These are phyloP conservation scores for Adansonia madagascariensis DNA, from an alignment of 441 rosid genomes.

Conservation along the genomic window DNA sequence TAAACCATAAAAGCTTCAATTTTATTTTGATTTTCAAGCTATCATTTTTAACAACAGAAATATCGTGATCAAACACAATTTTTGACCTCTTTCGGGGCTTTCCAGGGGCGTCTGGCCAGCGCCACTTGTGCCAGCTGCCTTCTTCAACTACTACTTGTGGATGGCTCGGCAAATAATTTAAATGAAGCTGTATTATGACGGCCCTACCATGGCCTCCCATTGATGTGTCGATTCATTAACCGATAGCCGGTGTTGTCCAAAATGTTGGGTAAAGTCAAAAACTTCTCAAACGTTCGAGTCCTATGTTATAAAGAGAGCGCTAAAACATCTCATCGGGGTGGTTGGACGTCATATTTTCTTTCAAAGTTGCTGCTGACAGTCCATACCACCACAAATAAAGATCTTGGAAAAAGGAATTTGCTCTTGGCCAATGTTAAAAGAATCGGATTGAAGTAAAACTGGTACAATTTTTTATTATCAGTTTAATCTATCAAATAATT, in stretches of 20 bases:
- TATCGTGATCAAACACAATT: no score
- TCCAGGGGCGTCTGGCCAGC: not conserved
- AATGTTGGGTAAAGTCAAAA: not conserved
- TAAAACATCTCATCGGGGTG: not conserved
- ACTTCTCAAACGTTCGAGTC: not conserved
- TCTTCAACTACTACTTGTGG: slow-evolving; percentile 11
- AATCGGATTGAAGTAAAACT: not conserved
- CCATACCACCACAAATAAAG: not conserved
- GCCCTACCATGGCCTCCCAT: not conserved
- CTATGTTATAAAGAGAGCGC: slow-evolving; percentile 18
- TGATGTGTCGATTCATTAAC: not conserved
- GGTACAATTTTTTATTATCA: no score
- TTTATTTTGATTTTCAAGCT: no score
- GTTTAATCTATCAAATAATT: no score
- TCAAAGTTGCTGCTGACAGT: not conserved
- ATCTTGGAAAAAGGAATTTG: not conserved
- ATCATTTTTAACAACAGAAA: no score
- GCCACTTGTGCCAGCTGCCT: not conserved
- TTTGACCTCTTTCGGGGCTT: no score
- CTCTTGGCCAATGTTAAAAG: not conserved
- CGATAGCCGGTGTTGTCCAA: not conserved
- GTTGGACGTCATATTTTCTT: not conserved
- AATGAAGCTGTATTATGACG: not conserved
- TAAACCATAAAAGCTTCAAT: no score
- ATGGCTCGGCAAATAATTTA: not conserved